A percentile compares a stretch with the other conserved stretches of the same genome.
These are phyloP conservation scores for Fragilaria crotonensis DNA, from an alignment of 108 stramenopile species.

Conservation along the genomic window DNA sequence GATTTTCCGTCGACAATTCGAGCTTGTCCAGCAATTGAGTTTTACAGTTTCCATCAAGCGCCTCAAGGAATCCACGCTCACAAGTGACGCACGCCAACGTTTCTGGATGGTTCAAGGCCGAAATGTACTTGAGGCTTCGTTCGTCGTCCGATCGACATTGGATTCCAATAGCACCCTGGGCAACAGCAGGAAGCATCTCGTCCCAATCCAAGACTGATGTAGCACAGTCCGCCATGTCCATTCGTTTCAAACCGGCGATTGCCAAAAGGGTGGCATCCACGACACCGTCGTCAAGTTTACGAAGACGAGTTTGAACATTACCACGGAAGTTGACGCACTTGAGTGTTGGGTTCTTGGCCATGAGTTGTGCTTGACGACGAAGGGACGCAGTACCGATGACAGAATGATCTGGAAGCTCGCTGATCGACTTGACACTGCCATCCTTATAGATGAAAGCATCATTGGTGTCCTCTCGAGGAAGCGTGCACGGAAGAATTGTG, in stretches of 20 bases:
- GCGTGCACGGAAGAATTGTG: conserved; percentile 95
- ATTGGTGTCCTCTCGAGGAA: conserved; percentile 96
- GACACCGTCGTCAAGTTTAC: conserved; percentile 97
- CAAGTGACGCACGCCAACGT: conserved; percentile 95
- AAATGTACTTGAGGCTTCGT: conserved; percentile 83
- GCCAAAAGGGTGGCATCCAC: conserved; percentile 98
- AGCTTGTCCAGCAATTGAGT: conserved; percentile 99
- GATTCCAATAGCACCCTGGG: conserved; percentile 99
- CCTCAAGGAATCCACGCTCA: conserved; percentile 97
- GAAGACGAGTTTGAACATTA: conserved; percentile 98
- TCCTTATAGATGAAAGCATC: conserved; percentile 90
- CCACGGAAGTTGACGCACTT: conserved; percentile 98
- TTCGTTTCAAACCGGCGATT: conserved; percentile 97
- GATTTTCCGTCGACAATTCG: conserved; percentile 79
- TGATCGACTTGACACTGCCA: conserved; percentile 60
- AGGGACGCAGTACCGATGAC: conserved; percentile 97
- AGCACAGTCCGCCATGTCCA: conserved; percentile 94
- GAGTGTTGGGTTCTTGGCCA: conserved; percentile 91
- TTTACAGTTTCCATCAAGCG: conserved; percentile 99
- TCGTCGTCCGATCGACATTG: conserved; percentile 96
- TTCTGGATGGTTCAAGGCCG: conserved; percentile 85
- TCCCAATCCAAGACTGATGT: conserved; percentile 89
- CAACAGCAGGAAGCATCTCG: conserved; percentile 98
- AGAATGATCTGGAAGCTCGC: conserved; percentile 85
- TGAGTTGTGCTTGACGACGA: conserved; percentile 95